Percentiles rank a stretch among this genome's conserved stretches.
phyloP scores from a whole-genome alignment of 495 filamentous ascomycete genomes.

The Friedmanniomyces endolithicus region DNA sequence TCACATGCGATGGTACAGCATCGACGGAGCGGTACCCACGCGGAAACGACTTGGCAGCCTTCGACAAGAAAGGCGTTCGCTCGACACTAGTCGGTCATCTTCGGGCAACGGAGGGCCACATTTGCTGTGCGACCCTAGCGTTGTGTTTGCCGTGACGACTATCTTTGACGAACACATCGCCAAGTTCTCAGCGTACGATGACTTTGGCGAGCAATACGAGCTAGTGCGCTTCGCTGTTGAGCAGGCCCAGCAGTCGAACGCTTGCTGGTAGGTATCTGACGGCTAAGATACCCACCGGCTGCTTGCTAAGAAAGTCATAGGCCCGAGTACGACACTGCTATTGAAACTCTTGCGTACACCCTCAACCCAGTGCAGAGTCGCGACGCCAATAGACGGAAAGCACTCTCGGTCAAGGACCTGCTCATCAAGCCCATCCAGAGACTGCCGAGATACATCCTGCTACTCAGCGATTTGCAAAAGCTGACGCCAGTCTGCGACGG shows the following conservation, averaged over 20 bases:
- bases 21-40: slow-evolving; percentile 35
- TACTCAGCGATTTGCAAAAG: slow-evolving; percentile 71
- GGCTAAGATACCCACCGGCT: neutral
- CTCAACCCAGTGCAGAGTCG: slow-evolving; percentile 57
- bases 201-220: slow-evolving; percentile 6
- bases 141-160: slow-evolving; percentile 61
- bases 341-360: slow-evolving; percentile 72
- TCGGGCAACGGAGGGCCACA: slow-evolving; percentile 19
- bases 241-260: neutral
- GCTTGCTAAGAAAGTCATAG: slow-evolving; percentile 33
- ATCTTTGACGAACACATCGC: slow-evolving; percentile 61
- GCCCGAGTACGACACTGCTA: slow-evolving; percentile 78
- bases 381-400: slow-evolving; percentile 52
- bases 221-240: neutral
- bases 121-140: slow-evolving; percentile 54
- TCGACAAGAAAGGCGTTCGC: slow-evolving; percentile 25
- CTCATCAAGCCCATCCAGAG: slow-evolving; percentile 95
- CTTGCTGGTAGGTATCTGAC: neutral
- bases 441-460: slow-evolving; percentile 80
- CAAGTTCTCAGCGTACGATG: slow-evolving; percentile 49
- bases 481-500: slow-evolving; percentile 75
- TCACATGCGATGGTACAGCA: slow-evolving; percentile 42
- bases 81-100: slow-evolving; percentile 24
- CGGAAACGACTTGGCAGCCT: slow-evolving; percentile 1
- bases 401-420: slow-evolving; percentile 69